Conservation (phyloP, 2,329 filamentous ascomycete genomes). For the Cadophora gregata region DNA sequence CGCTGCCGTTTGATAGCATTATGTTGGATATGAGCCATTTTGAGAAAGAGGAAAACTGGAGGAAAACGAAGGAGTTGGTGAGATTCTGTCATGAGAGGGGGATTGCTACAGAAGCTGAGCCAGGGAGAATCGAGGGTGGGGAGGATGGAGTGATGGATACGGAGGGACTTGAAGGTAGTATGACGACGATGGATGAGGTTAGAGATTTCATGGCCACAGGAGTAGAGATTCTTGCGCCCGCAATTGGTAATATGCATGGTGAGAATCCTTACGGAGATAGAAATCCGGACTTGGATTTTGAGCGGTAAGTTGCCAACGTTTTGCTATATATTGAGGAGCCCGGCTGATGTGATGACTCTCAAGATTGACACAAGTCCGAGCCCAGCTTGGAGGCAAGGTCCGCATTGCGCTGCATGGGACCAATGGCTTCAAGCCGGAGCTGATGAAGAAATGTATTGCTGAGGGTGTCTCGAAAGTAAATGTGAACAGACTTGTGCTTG, state of each 20-base stretch:
- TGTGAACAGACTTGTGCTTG: constrained; percentile 60
- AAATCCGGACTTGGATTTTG: constrained; percentile 50
- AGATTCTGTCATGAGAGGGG: constrained; percentile 57
- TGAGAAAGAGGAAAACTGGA: constrained; percentile 73
- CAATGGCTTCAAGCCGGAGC: constrained; percentile 56
- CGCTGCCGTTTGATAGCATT: constrained; percentile 70
- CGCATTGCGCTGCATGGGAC: constrained; percentile 60
- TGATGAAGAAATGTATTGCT: constrained; percentile 57
- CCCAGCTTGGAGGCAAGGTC: constrained; percentile 48
- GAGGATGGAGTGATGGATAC: constrained; percentile 78
- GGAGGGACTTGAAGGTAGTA: constrained; percentile 62
- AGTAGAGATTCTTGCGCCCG: constrained; percentile 70
- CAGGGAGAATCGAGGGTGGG: constrained; percentile 72
- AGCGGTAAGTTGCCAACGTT: constrained; percentile 43
- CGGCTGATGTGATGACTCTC: background rate
- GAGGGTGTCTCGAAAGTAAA: constrained; percentile 60
- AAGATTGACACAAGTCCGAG: constrained; percentile 47
- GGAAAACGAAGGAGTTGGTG: constrained; percentile 65
- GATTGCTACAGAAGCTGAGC: constrained; percentile 72
- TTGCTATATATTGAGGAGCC: background rate
- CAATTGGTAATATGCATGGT: constrained; percentile 72
- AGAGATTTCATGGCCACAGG: constrained; percentile 67
- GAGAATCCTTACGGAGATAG: constrained; percentile 50
- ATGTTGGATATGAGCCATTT: constrained; percentile 82
- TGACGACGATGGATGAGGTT: constrained; percentile 69